Evolutionary conservation across 805 yeast species (phyloP), one percentile per base, ranked within the genome.

Genomic region (Komagataella phaffii): DNA sequence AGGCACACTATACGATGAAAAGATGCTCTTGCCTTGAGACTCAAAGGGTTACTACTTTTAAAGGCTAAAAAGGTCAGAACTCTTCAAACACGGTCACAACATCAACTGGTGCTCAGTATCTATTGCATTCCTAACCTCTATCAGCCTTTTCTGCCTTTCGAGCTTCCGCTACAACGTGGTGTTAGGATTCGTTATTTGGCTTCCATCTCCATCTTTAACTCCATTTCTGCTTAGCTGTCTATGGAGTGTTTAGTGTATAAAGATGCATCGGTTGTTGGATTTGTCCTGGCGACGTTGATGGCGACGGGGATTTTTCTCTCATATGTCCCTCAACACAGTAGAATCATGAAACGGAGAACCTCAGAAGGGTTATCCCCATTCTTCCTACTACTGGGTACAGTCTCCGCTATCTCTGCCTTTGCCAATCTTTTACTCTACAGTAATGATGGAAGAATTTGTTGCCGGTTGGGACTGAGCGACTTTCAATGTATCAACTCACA

Each of bases 311-410:
- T 88, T 7, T 76, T 81, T 40, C 57, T 74, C 8, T 83, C 91
- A 47, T 88, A 88, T 61, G 51, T 82, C 3, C 96, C 96, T 0
- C 96, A 88, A 66, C 87, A 83, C 62, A 52, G 71, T 46, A 74
- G 81, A 47, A 80, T 88, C 51, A 64, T 77, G 50, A 57, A 61
- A 17, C 73, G 88, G 49, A 65, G 75, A 49, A 74, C 88, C 5
- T 80, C 90, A 10, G 89, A 86, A 61, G 96, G 96, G 3, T 68
- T 88, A 19, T 83, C 90, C 4, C 86, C 90, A 10, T 71, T 75
- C 57, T 88, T 81, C 61, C 69, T 88, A 36, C 65, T 88, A 12
- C 72, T 88, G 45, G 93, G 93, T 3, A 76, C 83, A 3, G 64
- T 82, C 49, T 79, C 90, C 18, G 81, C 86, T n/a, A 66, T 81